These are phyloP conservation scores for Amniculicola lignicola DNA, from an alignment of 495 filamentous ascomycete species.

Conservation along the genomic window DNA sequence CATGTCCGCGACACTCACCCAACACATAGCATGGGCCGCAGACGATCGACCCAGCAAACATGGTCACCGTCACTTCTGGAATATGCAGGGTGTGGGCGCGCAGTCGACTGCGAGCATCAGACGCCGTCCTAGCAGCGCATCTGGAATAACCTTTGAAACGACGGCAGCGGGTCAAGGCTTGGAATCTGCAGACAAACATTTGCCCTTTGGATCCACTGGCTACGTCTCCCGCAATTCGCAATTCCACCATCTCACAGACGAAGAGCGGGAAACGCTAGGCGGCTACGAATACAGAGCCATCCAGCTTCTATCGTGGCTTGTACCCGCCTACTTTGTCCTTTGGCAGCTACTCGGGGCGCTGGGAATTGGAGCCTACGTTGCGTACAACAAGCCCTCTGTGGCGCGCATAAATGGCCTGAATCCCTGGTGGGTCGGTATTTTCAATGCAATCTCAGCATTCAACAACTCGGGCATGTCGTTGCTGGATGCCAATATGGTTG, in stretches of 20 bases:
- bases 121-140: conserved; percentile 2
- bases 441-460: conserved; percentile 73
- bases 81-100: conserved; percentile 55
- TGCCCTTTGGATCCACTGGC: conserved; percentile 44
- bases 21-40: no score
- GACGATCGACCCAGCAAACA: no score
- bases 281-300: conserved; percentile 80
- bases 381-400: conserved; percentile 54
- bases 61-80: conserved; percentile 44
- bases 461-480: conserved; percentile 87
- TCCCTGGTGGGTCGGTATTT: conserved; percentile 69
- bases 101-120: conserved; percentile 40
- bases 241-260: conserved; percentile 64
- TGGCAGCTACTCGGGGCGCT: conserved; percentile 71
- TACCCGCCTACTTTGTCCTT: conserved; percentile 69
- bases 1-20: no score
- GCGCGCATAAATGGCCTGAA: conserved; percentile 66
- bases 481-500: conserved; percentile 73
- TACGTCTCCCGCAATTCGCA: conserved; percentile 66
- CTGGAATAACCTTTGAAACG: not conserved
- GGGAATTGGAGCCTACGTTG: conserved; percentile 69
- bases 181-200: conserved; percentile 14
- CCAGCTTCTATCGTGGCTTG: conserved; percentile 64
- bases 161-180: not conserved
- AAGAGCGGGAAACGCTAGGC: conserved; percentile 69